Base-by-base conservation (phyloP, 2,329 filamentous ascomycete species). In the Hypoxylon sp. region DNA sequence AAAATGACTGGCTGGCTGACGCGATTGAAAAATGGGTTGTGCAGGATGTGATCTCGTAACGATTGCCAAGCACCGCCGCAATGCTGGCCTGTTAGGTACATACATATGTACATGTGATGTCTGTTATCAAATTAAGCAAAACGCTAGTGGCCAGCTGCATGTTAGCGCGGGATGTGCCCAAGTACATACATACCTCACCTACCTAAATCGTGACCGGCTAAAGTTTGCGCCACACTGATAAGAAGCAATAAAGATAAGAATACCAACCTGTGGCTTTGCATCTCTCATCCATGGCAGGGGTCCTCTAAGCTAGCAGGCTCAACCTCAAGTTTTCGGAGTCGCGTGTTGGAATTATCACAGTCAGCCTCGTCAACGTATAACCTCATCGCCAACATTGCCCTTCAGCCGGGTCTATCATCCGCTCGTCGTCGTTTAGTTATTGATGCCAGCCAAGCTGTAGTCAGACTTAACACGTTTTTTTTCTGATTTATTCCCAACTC, bases 1-100 rank as follows among this genome's bases (percentile, higher is more conserved):
- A 35, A 67, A 69, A 63, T 69, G 69, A 69, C 69, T 71, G 69
- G 69, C 53, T 71, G 32, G 11, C 56, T 65, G 66, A 67, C 69
- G 69, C 69, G 69, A 69, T 70, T 68, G 65, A 65, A 59, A 62
- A 54, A 47, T 39, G 54, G 54, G 19, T 27, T 27, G 24, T 27
- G 24, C 24, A 27, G 24, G 24, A 27, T 27, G 24, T 52, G 61
- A 68, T 68, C 42, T 70, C 52, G 67, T 55, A 69, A 64, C 50
- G n/a, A 51, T 17, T 59, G 64, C 60, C 56, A 67, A 70, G 64
- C 32, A 57, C 47, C 31, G 53, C 52, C 59, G 52, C 54, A 57
- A 63, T 31, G n/a, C n/a, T n/a, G n/a, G n/a, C n/a, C n/a, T n/a
- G n/a, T n/a, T n/a, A n/a, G n/a, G n/a, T n/a, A n/a, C n/a, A n/a